Evolutionary conservation across 176 grass and related monocot species (phyloP), one percentile per base, ranked within the genome.

Genomic region (Rhynchospora breviuscula): DNA sequence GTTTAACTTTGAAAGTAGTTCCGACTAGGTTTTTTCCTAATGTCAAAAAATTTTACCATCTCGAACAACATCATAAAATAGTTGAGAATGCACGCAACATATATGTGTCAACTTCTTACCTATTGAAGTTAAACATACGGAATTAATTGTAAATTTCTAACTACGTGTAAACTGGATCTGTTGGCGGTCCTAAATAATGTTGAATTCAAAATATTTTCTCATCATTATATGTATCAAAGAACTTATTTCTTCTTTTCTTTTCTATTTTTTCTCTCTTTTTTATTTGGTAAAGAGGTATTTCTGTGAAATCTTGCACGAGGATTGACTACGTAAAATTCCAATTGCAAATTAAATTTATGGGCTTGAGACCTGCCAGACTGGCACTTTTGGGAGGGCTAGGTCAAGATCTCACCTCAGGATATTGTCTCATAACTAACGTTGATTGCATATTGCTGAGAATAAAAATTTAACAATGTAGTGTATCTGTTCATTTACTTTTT

Each of bases 321-420:
- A 26, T 33, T 64, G 29, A 63, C 44, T 22, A 23, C 9, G 63
- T 9, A 81, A 63, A 81, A 47, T 81, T 1, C 18, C 33, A 63
- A 81, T 12, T 61, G 25, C 29, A 14, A 29, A 64, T 61, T 29
- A 81, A 23, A 81, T 25, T 14, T 25, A 46, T 63, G 15, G 35
- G 79, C 59, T 81, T 61, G 25, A 57, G 77, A 12, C 58, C 58
- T 61, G 14, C 79, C 79, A 81, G 79, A 29, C 79, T 82, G 80
- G 62, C 25, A 11, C 35, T 3, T 82, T 65, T 67, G 2, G 19
- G 22, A 67, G 21, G 80, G 80, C 80, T 26, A 82, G 23, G 80
- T 82, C 80, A 82, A 78, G 19, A 81, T 48, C 62, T 49, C 23
- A 64, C 9, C 44, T 29, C 62, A 63, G 63, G 63, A 49, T 82